Evolutionary conservation across 169 alveolate species (phyloP).

Genomic region (Plasmodium coatneyi): DNA sequence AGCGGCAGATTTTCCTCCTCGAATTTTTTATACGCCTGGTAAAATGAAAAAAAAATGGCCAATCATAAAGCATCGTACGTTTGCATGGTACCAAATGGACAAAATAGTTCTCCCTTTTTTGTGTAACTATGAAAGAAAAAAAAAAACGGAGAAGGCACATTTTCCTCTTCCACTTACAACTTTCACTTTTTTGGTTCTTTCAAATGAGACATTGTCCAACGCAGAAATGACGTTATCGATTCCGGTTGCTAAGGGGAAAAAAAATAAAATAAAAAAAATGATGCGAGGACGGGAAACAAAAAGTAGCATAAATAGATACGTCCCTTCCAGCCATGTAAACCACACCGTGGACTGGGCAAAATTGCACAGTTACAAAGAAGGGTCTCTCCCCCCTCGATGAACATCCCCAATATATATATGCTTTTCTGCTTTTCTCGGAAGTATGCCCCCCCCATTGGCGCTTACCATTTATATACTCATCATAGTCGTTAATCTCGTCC

Average conservation of each 20-base stretch:
- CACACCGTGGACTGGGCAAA: neutral
- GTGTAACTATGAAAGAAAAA: neutral
- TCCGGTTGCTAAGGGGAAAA: conserved; percentile 48
- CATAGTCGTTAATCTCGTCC: conserved; percentile 24
- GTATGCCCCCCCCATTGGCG: neutral
- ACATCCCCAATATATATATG: neutral
- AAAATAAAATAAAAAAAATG: neutral
- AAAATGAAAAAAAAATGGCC: neutral
- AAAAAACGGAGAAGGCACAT: neutral
- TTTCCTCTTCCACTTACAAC: conserved; percentile 51
- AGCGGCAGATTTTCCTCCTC: conserved; percentile 83
- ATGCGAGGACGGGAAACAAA: neutral
- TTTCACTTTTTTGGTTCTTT: conserved; percentile 67
- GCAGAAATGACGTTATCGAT: conserved; percentile 62
- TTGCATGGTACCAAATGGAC: neutral
- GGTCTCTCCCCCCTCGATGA: neutral
- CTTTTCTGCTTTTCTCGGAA: neutral
- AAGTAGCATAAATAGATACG: neutral
- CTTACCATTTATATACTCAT: conserved; percentile 68
- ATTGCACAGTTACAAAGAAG: neutral
- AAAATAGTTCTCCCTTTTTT: conserved; percentile 1
- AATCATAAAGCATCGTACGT: neutral
- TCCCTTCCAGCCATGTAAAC: neutral
- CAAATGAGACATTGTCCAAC: conserved; percentile 59
- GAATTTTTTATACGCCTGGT: conserved; percentile 81